A percentile compares a stretch with the other conserved stretches of the same genome.
These are phyloP conservation scores for Blastomyces gilchristii DNA, from an alignment of 2,329 filamentous ascomycete genomes.

Conservation along the genomic window DNA sequence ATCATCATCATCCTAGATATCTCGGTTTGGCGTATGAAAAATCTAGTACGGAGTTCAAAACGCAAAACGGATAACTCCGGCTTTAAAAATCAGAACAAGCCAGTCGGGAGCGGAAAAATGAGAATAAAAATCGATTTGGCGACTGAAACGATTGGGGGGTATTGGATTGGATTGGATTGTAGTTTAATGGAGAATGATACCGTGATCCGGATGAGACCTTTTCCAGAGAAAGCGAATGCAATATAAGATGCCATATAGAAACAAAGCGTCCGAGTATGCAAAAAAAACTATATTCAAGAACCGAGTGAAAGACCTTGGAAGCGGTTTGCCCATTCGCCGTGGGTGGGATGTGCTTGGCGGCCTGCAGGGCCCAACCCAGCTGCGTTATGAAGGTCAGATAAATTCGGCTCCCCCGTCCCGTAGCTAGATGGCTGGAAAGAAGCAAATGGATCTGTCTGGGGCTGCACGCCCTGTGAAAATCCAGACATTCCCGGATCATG, in stretches of 20 bases:
- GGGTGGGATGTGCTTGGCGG: slow-evolving; percentile 27
- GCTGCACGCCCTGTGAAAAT: slow-evolving; percentile 20
- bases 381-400: slow-evolving; percentile 25
- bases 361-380: slow-evolving; percentile 21
- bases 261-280: not conserved
- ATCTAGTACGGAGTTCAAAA: slow-evolving; percentile 1
- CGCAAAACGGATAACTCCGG: not conserved
- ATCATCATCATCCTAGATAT: slow-evolving; percentile 3
- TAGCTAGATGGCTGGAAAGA: slow-evolving; percentile 24
- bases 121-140: not conserved
- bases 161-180: not conserved
- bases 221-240: not conserved
- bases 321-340: slow-evolving; percentile 49
- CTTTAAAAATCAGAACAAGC: not conserved
- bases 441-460: slow-evolving; percentile 29
- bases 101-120: not conserved
- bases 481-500: slow-evolving; percentile 23
- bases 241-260: slow-evolving; percentile 1
- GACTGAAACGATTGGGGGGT: not conserved
- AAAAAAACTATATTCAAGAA: slow-evolving; percentile 27
- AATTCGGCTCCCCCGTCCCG: slow-evolving; percentile 31
- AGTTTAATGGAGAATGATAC: not conserved
- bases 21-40: not conserved
- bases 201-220: not conserved
- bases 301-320: slow-evolving; percentile 67